These are phyloP conservation scores for Paramecium bursaria DNA, from an alignment of 73 alveolate genomes.

Conservation along the genomic window DNA sequence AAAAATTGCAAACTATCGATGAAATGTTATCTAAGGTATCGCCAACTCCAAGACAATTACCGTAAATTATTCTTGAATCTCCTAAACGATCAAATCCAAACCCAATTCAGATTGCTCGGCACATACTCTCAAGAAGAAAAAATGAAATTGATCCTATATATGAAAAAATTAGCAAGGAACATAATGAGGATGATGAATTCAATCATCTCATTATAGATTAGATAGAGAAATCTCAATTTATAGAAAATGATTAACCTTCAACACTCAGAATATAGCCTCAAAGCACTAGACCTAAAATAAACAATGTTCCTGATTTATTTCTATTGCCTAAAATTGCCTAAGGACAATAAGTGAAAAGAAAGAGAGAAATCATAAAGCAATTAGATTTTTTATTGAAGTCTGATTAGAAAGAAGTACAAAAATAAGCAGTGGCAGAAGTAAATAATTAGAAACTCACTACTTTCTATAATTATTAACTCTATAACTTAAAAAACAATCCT, in stretches of 20 bases:
- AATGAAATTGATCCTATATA: conserved; percentile 17
- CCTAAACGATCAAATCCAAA: not conserved
- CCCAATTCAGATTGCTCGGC: not conserved
- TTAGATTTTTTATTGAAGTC: not conserved
- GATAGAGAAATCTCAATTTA: not conserved
- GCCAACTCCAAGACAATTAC: not conserved
- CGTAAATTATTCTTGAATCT: not conserved
- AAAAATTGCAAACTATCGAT: conserved; percentile 7
- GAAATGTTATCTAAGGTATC: not conserved
- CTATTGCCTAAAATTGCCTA: conserved; percentile 22
- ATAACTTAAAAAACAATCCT: too few relatives aligned
- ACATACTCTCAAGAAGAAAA: not conserved
- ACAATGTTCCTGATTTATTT: not conserved
- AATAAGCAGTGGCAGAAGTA: too few relatives aligned
- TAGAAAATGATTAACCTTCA: not conserved
- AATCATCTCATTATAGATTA: not conserved
- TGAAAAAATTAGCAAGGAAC: conserved; percentile 1
- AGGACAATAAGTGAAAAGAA: not conserved
- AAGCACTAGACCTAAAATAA: not conserved
- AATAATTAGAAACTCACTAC: too few relatives aligned
- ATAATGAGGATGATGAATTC: not conserved
- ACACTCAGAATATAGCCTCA: not conserved
- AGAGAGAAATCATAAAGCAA: conserved; percentile 5
- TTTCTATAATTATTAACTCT: too few relatives aligned
- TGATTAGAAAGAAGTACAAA: conserved; percentile 4